Percentiles rank a stretch among this genome's conserved stretches.
phyloP scores from a whole-genome alignment of 2,329 filamentous ascomycete genomes.

The Arthrocladium fulminans region DNA sequence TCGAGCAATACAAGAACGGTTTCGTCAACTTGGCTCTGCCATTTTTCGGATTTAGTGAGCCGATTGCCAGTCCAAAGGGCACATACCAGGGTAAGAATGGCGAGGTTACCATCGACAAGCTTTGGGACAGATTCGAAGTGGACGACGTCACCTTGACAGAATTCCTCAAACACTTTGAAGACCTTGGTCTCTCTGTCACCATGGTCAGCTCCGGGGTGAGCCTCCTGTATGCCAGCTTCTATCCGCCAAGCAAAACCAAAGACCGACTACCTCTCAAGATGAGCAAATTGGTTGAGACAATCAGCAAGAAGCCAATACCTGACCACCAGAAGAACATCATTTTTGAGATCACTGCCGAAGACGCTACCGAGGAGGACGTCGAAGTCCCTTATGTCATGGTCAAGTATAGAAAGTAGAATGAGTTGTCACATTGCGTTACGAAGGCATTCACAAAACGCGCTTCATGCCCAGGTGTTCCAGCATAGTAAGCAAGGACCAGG shows the following conservation, averaged over 20 bases:
- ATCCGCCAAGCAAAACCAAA: slow-evolving; percentile 71
- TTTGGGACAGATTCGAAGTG: slow-evolving; percentile 91
- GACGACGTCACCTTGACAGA: slow-evolving; percentile 75
- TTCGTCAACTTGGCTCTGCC: slow-evolving; percentile 94
- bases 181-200: slow-evolving; percentile 68
- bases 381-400: slow-evolving; percentile 96
- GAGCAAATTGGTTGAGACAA: slow-evolving; percentile 75
- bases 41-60: slow-evolving; percentile 98
- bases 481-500: not conserved
- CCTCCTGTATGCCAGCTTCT: slow-evolving; percentile 88
- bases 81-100: slow-evolving; percentile 72
- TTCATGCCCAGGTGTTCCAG: not conserved
- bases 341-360: slow-evolving; percentile 90
- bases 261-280: slow-evolving; percentile 75
- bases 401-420: slow-evolving; percentile 37
- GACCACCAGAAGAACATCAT: slow-evolving; percentile 91
- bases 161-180: slow-evolving; percentile 72
- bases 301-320: slow-evolving; percentile 87
- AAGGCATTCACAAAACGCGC: not conserved
- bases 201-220: slow-evolving; percentile 98
- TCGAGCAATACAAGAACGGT: slow-evolving; percentile 98
- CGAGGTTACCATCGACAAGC: slow-evolving; percentile 80
- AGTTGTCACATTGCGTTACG: not conserved
- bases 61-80: slow-evolving; percentile 86
- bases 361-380: slow-evolving; percentile 81